Evolutionary conservation across 2,329 filamentous ascomycete genomes (phyloP), one percentile per base, ranked within the genome.

Genomic region (Botryotinia narcissicola): DNA sequence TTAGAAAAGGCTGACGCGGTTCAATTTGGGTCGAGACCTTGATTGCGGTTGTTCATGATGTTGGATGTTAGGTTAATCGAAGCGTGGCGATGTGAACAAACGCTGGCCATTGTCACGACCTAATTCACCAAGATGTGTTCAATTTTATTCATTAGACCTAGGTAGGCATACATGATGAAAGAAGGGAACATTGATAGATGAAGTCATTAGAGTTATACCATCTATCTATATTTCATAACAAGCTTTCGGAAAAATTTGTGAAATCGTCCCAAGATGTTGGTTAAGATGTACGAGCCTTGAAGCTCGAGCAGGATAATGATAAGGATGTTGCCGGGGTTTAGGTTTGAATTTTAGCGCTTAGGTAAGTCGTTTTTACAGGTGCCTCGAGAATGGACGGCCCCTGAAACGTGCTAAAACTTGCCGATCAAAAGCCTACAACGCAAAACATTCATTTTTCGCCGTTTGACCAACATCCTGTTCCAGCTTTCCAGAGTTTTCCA

Each of bases 11-110:
- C 70, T 60, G 48, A 68, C 46, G 61, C 4, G 61, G 20, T 44
- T 29, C 46, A 37, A 35, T 32, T 22, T 20, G 35, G 62, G 62
- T 40, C 62, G 29, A 64, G 62, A 29, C n/a, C 51, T 42, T 35
- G 22, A 40, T 22, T 25, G 29, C 3, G 32, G 14, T 12, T 44
- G 14, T 35, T 48, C 62, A 68, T 68, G 20, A 60, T 60, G 70
- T 67, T 54, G 60, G 59, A 64, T 70, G 64, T 70, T 59, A 51
- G 32, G 22, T 44, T 29, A 46, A n/a, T 67, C 18, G 32, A 20
- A 35, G 22, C 20, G 44, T 66, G 42, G 42, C 29, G 42, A 48
- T 35, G 42, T 48, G 42, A 66, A 48, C 62, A 66, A 66, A 48
- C 62, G 62, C 62, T 66, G 42, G 29, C 62, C 42, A 35, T n/a